A percentile compares a stretch with the other conserved stretches of the same genome.
phyloP scores from a whole-genome alignment of 176 grass and related monocot species.

The Guadua angustifolia region DNA sequence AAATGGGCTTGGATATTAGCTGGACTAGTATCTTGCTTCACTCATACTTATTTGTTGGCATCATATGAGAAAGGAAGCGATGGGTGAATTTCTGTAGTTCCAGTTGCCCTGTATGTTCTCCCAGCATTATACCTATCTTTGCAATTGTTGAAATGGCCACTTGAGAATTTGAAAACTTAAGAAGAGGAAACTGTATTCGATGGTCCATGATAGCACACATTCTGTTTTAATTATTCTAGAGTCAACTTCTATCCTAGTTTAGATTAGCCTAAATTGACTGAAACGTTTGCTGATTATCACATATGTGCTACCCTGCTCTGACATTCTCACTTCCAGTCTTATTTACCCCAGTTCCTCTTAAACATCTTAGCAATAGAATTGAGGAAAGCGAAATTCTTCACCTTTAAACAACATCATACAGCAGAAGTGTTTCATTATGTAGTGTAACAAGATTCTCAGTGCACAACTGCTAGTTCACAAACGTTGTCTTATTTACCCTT shows the following conservation, averaged over 20 bases:
- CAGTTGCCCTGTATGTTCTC: not conserved
- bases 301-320: not conserved
- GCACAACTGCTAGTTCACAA: not conserved
- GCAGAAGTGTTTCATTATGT: not conserved
- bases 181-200: not conserved
- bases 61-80: not conserved
- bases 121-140: not conserved
- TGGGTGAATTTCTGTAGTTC: not conserved
- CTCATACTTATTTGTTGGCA: not conserved
- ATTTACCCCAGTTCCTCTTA: not conserved
- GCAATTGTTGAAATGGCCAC: not conserved
- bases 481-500: not conserved
- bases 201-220: not conserved
- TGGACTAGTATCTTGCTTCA: not conserved
- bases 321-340: not conserved
- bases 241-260: slow-evolving; percentile 6
- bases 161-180: slow-evolving; percentile 2
- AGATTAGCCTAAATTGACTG: not conserved
- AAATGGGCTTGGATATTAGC: not conserved
- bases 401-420: not conserved
- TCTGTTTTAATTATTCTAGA: slow-evolving; percentile 13
- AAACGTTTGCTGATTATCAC: not conserved
- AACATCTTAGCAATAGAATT: not conserved
- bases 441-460: slow-evolving; percentile 12
- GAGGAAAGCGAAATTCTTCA: not conserved